Evolutionary conservation across 495 filamentous ascomycete species (phyloP), one percentile per base, ranked within the genome.

Genomic region (Cercophora newfieldiana): DNA sequence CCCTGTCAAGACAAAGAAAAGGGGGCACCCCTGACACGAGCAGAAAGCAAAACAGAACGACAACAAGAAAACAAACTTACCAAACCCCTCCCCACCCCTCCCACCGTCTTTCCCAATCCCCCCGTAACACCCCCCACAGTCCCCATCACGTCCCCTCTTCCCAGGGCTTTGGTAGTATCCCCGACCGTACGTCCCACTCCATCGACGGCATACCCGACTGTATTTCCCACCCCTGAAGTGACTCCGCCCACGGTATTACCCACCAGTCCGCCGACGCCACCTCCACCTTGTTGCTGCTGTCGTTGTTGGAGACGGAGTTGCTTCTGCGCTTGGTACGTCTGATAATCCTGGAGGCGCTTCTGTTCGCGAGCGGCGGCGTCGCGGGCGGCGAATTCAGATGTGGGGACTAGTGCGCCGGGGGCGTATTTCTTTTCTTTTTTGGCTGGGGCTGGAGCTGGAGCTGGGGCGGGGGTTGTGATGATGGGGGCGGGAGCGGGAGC

Each of bases 371-470:
- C 57, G 61, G 25, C 18, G 24, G 25, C 8, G 26, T 26, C 29
- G 19, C 31, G 58, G 12, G 66, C 61, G 19, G 59, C 62, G 48
- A 72, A 59, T 22, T 28, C 4, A 7, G 67, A 59, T 14, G 72
- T 72, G 7, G 72, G 68, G 28, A 74, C 29, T 12, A 44, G 63
- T 1, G 72, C 72, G 12, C 63, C 69, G 8, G 72, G 65, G 0
- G 69, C 70, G 49, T 72, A 72, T 24, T 68, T 71, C 62, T 71
- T 71, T 22, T 68, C 48, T 21, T 68, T 68, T 44, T 72, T 72
- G 29, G 30, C 19, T 22, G 61, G 22, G n/a, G 37, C 16, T 12
- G 61, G 61, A 18, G 28, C 48, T 0, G 59, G 54, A 0, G 67
- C 48, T 3, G 57, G 61, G 22, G 30, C 25, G 4, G 61, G 59